A percentile compares a stretch with the other conserved stretches of the same genome.
Evolutionary conservation across 1,284 basidiomycete genomes (phyloP).

Genomic region (Singerocomus inundabilis): DNA sequence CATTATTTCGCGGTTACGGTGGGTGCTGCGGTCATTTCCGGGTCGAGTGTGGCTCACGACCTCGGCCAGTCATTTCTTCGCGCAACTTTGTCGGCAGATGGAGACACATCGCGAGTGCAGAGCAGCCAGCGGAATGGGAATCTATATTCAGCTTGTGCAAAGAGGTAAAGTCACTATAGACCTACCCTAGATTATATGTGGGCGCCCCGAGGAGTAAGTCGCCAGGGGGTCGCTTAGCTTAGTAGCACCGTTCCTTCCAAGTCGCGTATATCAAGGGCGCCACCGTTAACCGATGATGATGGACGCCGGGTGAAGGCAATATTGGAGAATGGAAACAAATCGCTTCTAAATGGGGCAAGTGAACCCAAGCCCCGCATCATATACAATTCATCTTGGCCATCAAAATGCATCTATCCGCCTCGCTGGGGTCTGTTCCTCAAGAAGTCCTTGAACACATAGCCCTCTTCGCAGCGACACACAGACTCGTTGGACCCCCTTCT

Average conservation of each 20-base stretch:
- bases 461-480: constrained; percentile 47
- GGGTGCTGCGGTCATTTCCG: constrained; percentile 7
- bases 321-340: background rate
- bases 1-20: constrained; percentile 50
- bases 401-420: constrained; percentile 17
- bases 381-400: background rate
- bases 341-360: constrained; percentile 11
- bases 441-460: constrained; percentile 74
- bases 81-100: constrained; percentile 52
- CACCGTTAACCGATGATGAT: background rate
- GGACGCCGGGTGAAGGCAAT: background rate
- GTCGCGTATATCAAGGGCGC: constrained; percentile 9
- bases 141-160: constrained; percentile 50
- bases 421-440: constrained; percentile 47
- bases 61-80: constrained; percentile 42
- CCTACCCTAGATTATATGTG: background rate
- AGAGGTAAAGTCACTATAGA: constrained; percentile 22
- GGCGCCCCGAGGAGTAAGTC: background rate
- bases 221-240: background rate
- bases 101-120: constrained; percentile 34
- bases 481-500: constrained; percentile 54
- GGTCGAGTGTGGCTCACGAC: constrained; percentile 6
- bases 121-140: constrained; percentile 44
- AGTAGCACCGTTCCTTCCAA: background rate
- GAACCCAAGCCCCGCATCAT: background rate